These are phyloP conservation scores for Gastrolobium villosum DNA, from an alignment of 306 rosid species.

Conservation along the genomic window DNA sequence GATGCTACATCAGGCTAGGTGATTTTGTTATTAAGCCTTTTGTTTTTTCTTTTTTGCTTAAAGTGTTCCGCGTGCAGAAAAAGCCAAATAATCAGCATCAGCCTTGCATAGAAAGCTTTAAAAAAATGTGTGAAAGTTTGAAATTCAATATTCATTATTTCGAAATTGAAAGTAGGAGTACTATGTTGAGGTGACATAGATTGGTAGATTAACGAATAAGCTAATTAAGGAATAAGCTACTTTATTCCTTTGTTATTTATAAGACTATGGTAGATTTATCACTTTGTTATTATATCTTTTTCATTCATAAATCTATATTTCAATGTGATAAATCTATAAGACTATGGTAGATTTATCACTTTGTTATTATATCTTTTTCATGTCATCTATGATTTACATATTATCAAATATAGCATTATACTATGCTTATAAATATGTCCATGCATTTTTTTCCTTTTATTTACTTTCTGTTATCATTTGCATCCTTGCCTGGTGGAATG, in stretches of 20 bases:
- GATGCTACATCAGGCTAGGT: constrained; percentile 96
- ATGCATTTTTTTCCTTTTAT: constrained; percentile 23
- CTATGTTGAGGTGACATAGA: no score
- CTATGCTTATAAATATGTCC: background rate
- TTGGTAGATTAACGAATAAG: no score
- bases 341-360: no score
- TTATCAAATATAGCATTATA: no score
- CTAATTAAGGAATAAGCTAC: no score
- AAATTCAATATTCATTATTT: constrained; percentile 2
- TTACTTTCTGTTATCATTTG: constrained; percentile 24
- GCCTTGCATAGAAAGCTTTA: background rate
- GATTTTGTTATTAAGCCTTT: constrained; percentile 19
- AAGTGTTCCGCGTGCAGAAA: background rate
- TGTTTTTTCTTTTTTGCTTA: constrained; percentile 7
- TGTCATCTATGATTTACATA: constrained; percentile 24
- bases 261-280: no score
- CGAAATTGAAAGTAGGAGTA: constrained; percentile 11
- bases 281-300: no score
- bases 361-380: no score
- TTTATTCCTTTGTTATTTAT: no score
- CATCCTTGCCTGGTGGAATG: constrained; percentile 25
- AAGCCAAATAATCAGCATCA: background rate
- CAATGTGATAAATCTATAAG: no score
- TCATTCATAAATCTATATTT: no score
- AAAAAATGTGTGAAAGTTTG: constrained; percentile 13